Evolutionary conservation across 176 grass and related monocot genomes (phyloP).

Genomic region (Avena eriantha): DNA sequence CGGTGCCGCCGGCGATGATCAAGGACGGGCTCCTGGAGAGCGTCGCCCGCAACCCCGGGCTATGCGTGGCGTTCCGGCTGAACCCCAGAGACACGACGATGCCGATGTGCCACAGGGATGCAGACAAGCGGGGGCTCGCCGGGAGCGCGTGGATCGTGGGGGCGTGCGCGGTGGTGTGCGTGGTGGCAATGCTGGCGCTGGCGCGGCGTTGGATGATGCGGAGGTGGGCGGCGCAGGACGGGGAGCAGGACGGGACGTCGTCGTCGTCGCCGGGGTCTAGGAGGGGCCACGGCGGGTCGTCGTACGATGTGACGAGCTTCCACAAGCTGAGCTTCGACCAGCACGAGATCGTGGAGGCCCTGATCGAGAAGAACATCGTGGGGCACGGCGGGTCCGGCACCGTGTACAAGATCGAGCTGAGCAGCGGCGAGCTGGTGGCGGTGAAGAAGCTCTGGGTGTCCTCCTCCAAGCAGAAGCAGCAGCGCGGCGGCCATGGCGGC

Average conservation of each 20-base stretch:
- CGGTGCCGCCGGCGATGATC: conserved; percentile 73
- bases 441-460: conserved; percentile 91
- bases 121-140: conserved; percentile 50
- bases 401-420: conserved; percentile 92
- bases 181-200: conserved; percentile 44
- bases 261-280: conserved; percentile 51
- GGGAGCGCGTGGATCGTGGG: conserved; percentile 62
- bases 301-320: conserved; percentile 92
- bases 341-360: conserved; percentile 90
- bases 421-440: conserved; percentile 73
- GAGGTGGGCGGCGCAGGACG: conserved; percentile 6
- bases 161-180: conserved; percentile 53
- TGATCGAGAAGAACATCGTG: conserved; percentile 95
- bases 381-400: conserved; percentile 80
- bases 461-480: conserved; percentile 20
- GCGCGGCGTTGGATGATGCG: conserved; percentile 54
- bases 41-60: conserved; percentile 75
- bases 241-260: conserved; percentile 57
- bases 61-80: conserved; percentile 79
- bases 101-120: conserved; percentile 63
- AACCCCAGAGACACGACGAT: conserved; percentile 62
- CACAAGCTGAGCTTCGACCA: conserved; percentile 88
- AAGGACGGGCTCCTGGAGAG: conserved; percentile 82
- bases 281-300: conserved; percentile 31
- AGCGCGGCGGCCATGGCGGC: not conserved